Evolutionary conservation across 352 stramenopile genomes (phyloP), one percentile per base, ranked within the genome.

Genomic region (Pythium guiyangense): DNA sequence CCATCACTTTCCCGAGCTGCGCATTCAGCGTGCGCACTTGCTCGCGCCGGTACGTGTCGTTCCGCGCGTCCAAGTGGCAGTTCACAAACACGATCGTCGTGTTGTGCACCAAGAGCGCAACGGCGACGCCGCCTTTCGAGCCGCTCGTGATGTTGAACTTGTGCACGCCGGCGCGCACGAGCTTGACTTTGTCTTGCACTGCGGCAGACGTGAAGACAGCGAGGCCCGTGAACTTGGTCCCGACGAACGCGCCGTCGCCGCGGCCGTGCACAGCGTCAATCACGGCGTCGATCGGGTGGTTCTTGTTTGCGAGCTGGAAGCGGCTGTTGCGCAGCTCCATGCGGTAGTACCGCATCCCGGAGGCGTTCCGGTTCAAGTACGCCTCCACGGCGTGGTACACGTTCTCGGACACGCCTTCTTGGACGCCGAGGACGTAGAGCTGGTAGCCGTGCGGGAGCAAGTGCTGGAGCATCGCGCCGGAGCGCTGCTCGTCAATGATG

Each of bases 11-110:
- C 43, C 85, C 85, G 14, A 96, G 60, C 45, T 81, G 83, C 1
- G 79, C 75, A 43, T 93, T 88, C 52, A 95, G 63, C 40, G 80
- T 89, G 25, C 79, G 66, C 58, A 93, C 92, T 68, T 96, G 87
- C 34, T 94, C 79, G 31, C 84, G 83, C 4, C 86, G 83, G 59
- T 90, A 86, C 18, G 70, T 71, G 52, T 92, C 84, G 44, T 90
- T 91, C 31, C 84, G 73, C 20, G 82, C 81, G 39, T 94, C 86
- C 60, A 96, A 73, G 60, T 96, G 83, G 49, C 79, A 90, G 55
- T 90, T 94, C 14, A 94, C 75, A 50, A 96, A 94, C 45, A 85
- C 82, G 37, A 96, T 75, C 0, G 82, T 93, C 52, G 77, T 88
- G 56, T 86, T 69, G 56, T 92, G 77, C 31, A 94, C 62, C 68